Evolutionary conservation across 2,329 filamentous ascomycete species (phyloP).

Genomic region (Paramyrothecium sp.): DNA sequence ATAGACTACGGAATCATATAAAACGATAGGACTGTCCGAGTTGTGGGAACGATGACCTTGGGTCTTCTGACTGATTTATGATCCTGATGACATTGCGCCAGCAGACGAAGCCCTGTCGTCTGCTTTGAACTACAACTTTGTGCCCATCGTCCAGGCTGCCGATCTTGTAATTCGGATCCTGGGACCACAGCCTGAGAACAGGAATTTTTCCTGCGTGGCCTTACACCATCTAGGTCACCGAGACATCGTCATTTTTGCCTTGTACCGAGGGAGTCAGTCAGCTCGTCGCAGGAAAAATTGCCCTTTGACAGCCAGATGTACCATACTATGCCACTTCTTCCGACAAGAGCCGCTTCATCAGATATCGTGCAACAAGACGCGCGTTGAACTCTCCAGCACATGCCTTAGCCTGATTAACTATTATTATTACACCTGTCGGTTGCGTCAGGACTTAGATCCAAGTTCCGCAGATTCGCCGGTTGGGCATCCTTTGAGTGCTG

Average conservation of each 20-base stretch:
- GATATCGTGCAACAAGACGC: neutral
- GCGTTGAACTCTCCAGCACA: neutral
- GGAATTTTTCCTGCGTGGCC: too few relatives aligned
- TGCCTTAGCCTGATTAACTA: neutral
- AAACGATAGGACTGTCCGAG: neutral
- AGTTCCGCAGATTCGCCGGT: neutral
- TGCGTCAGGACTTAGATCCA: neutral
- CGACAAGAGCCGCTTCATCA: neutral
- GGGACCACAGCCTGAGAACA: too few relatives aligned
- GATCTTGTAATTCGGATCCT: too few relatives aligned
- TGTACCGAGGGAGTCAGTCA: too few relatives aligned
- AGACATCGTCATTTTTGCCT: neutral
- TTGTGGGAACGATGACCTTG: neutral
- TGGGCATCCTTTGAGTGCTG: neutral
- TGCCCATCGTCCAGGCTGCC: neutral
- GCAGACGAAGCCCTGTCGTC: too few relatives aligned
- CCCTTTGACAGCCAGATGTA: neutral
- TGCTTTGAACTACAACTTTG: neutral
- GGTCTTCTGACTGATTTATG: too few relatives aligned
- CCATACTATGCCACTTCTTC: neutral
- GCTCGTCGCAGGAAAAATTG: too few relatives aligned
- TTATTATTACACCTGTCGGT: neutral
- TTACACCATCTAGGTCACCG: neutral
- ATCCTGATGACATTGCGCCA: too few relatives aligned
- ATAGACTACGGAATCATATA: neutral